Conservation (phyloP, 805 yeast species). For the Wickerhamiella musiphila region DNA sequence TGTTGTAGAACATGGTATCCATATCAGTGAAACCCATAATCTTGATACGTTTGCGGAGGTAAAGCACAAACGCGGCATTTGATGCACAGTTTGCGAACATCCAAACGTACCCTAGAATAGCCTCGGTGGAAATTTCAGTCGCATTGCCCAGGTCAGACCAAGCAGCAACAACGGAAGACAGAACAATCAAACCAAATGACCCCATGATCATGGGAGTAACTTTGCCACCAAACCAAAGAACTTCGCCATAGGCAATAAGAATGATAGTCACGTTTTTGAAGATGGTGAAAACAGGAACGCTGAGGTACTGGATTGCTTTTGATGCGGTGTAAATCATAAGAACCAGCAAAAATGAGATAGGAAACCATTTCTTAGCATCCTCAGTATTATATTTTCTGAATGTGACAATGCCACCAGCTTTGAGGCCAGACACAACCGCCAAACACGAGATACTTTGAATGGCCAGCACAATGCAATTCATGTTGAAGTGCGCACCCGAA, state of each 20-base stretch:
- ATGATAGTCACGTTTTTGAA: constrained; percentile 96
- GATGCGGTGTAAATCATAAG: constrained; percentile 92
- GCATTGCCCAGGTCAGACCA: constrained; percentile 52
- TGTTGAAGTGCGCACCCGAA: constrained; percentile 55
- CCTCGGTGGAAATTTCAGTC: constrained; percentile 20
- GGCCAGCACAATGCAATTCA: constrained; percentile 79
- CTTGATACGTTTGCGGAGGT: constrained; percentile 96
- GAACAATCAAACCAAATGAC: constrained; percentile 79
- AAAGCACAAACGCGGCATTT: constrained; percentile 80
- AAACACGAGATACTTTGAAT: constrained; percentile 80
- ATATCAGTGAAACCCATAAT: constrained; percentile 80
- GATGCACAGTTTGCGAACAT: constrained; percentile 90
- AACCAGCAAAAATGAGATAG: constrained; percentile 77
- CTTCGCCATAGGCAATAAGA: constrained; percentile 95
- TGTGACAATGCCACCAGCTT: constrained; percentile 56
- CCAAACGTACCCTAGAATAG: constrained; percentile 71
- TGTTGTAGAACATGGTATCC: constrained; percentile 97
- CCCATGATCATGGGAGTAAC: constrained; percentile 82
- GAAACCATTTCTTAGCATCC: constrained; percentile 90
- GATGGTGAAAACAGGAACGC: constrained; percentile 93
- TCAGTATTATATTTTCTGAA: constrained; percentile 71
- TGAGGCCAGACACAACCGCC: constrained; percentile 51
- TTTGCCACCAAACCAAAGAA: constrained; percentile 85
- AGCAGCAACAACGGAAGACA: constrained; percentile 91
- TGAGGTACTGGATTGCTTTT: constrained; percentile 77